Conservation (phyloP, 2,329 filamentous ascomycete species). For the Diaporthe citri region DNA sequence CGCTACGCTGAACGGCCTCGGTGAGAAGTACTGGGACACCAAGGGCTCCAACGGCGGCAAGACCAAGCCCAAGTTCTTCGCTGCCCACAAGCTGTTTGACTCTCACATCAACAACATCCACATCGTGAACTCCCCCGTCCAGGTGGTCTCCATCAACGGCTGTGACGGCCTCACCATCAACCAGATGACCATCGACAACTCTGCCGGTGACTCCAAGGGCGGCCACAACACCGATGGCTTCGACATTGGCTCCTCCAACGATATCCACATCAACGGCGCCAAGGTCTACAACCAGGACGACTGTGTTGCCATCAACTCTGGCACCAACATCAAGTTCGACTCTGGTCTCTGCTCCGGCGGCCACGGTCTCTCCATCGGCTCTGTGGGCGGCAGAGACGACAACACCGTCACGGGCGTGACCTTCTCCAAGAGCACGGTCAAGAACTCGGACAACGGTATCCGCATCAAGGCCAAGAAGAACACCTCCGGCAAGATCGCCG, state of each 20-base stretch:
- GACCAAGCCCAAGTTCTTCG: constrained; percentile 74
- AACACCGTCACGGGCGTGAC: constrained; percentile 66
- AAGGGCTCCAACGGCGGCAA: constrained; percentile 70
- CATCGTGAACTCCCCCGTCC: constrained; percentile 67
- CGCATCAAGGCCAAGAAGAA: constrained; percentile 35
- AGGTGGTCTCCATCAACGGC: constrained; percentile 61
- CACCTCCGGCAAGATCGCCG: constrained; percentile 20
- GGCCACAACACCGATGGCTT: constrained; percentile 67
- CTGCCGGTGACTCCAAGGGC: constrained; percentile 61
- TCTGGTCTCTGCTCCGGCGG: constrained; percentile 60
- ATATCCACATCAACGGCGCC: constrained; percentile 63
- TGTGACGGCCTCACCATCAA: constrained; percentile 59
- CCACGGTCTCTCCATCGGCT: constrained; percentile 69
- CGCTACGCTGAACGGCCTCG: constrained; percentile 67
- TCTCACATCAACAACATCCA: constrained; percentile 63
- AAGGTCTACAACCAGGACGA: constrained; percentile 71
- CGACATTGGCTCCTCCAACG: constrained; percentile 60
- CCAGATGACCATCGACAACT: constrained; percentile 68
- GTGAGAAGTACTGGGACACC: constrained; percentile 71
- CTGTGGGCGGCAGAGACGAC: constrained; percentile 65
- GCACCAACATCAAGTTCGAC: constrained; percentile 55
- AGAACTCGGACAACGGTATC: constrained; percentile 64
- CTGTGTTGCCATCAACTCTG: constrained; percentile 69
- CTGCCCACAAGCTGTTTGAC: constrained; percentile 61
- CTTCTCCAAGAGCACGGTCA: constrained; percentile 60